Evolutionary conservation across 257 asterid genomes (phyloP).

Genomic region (Solanum virginianum): DNA sequence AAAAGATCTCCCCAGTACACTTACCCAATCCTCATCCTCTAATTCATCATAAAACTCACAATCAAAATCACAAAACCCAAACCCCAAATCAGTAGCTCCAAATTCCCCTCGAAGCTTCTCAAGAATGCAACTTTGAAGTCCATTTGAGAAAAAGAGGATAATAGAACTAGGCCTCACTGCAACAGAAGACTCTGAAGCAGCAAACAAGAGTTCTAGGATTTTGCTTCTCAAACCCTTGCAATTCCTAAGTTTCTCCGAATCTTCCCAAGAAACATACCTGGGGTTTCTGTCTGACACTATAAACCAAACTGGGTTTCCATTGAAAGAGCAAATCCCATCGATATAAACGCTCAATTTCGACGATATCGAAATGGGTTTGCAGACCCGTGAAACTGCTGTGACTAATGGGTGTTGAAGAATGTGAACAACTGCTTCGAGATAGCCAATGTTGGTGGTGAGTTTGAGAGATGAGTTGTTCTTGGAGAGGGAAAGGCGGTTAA

Average conservation of each 20-base stretch:
- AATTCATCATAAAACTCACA: constrained; percentile 15
- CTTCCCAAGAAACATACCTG: constrained; percentile 47
- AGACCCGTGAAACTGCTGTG: constrained; percentile 69
- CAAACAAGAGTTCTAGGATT: constrained; percentile 33
- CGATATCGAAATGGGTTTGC: constrained; percentile 38
- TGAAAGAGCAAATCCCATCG: constrained; percentile 59
- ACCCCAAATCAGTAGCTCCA: constrained; percentile 38
- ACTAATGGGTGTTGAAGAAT: constrained; percentile 59
- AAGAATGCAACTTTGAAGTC: constrained; percentile 26
- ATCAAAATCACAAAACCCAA: constrained; percentile 21
- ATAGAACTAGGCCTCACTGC: constrained; percentile 50
- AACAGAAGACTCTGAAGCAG: constrained; percentile 48
- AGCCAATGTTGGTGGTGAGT: constrained; percentile 73
- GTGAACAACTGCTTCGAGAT: constrained; percentile 66
- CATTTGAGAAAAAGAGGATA: constrained; percentile 64
- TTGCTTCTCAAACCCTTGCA: constrained; percentile 42
- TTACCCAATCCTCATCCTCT: constrained; percentile 48
- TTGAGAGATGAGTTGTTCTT: constrained; percentile 20
- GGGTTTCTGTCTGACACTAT: constrained; percentile 76
- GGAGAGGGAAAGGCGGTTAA: constrained; percentile 32
- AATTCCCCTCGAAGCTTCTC: constrained; percentile 36
- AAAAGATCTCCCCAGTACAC: constrained; percentile 46
- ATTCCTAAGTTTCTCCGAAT: not conserved
- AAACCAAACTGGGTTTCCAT: constrained; percentile 84
- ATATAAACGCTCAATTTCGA: constrained; percentile 34